These are phyloP conservation scores for Pythium monospermum DNA, from an alignment of 352 stramenopile species.

Conservation along the genomic window DNA sequence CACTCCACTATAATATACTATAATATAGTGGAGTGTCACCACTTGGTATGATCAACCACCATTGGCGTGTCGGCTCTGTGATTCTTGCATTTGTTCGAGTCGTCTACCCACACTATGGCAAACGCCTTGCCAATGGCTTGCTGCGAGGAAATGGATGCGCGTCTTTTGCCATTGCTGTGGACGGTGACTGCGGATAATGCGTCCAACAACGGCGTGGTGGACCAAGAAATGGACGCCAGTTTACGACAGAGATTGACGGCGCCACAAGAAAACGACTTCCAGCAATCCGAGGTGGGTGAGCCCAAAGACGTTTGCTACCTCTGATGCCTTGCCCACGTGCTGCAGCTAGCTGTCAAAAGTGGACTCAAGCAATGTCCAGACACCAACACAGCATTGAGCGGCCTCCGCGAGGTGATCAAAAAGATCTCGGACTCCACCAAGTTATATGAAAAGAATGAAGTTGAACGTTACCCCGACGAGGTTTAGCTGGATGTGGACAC, in stretches of 20 bases:
- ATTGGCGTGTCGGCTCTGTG: slow-evolving; percentile 5
- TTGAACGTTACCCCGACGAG: background rate
- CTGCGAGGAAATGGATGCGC: background rate
- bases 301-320: background rate
- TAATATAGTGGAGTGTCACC: slow-evolving; percentile 19
- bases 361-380: slow-evolving; percentile 1
- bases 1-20: slow-evolving; percentile 22
- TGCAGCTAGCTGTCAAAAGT: slow-evolving; percentile 3
- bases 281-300: background rate
- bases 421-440: slow-evolving; percentile 3
- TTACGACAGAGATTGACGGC: no score
- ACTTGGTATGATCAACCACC: slow-evolving; percentile 14
- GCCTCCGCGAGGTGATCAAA: slow-evolving; percentile 4
- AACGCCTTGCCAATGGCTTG: background rate
- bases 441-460: slow-evolving; percentile 2
- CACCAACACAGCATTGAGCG: background rate
- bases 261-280: no score
- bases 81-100: slow-evolving; percentile 19
- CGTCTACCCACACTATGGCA: slow-evolving; percentile 12
- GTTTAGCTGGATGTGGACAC: slow-evolving; percentile 1
- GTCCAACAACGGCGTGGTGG: slow-evolving; percentile 2
- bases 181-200: slow-evolving; percentile 4
- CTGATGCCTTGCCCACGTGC: slow-evolving; percentile 1
- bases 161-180: background rate
- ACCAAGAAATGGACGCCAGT: background rate